A percentile compares a stretch with the other conserved stretches of the same genome.
These are phyloP conservation scores for Ricinus communis DNA, from an alignment of 345 rosid species.

Conservation along the genomic window DNA sequence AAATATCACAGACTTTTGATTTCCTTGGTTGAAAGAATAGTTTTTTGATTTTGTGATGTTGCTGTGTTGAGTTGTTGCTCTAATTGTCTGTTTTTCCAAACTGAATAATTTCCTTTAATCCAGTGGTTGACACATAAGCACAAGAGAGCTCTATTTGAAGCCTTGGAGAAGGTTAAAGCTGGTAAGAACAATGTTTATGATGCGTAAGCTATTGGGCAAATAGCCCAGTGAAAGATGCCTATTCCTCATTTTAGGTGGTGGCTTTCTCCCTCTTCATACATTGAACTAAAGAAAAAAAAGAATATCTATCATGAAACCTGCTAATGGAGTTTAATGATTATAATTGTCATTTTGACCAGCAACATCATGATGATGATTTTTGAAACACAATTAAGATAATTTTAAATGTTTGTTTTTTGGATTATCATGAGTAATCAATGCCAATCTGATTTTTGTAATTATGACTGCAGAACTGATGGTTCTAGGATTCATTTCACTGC, in stretches of 20 bases:
- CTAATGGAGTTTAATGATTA: too few relatives aligned
- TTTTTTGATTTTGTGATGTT: not conserved
- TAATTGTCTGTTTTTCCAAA: not conserved
- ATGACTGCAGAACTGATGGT: slow-evolving; percentile 85
- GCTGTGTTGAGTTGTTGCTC: not conserved
- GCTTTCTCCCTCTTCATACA: not conserved
- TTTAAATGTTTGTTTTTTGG: slow-evolving; percentile 7
- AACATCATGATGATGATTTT: not conserved
- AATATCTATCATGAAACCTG: too few relatives aligned
- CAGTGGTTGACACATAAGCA: slow-evolving; percentile 79
- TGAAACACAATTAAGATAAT: not conserved
- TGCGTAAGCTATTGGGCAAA: not conserved
- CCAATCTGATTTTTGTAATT: not conserved
- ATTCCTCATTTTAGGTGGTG: not conserved
- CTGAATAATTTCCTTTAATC: not conserved
- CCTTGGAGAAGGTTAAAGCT: slow-evolving; percentile 82
- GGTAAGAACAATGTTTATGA: slow-evolving; percentile 40
- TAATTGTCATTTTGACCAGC: too few relatives aligned
- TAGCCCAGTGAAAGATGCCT: not conserved
- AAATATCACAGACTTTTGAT: not conserved
- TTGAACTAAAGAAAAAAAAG: too few relatives aligned
- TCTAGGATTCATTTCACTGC: slow-evolving; percentile 88
- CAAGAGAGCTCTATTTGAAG: slow-evolving; percentile 82
- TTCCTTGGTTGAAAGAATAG: not conserved
- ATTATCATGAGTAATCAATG: not conserved